Evolutionary conservation across 73 alveolate species (phyloP).

Genomic region (Paramecium sonneborni): DNA sequence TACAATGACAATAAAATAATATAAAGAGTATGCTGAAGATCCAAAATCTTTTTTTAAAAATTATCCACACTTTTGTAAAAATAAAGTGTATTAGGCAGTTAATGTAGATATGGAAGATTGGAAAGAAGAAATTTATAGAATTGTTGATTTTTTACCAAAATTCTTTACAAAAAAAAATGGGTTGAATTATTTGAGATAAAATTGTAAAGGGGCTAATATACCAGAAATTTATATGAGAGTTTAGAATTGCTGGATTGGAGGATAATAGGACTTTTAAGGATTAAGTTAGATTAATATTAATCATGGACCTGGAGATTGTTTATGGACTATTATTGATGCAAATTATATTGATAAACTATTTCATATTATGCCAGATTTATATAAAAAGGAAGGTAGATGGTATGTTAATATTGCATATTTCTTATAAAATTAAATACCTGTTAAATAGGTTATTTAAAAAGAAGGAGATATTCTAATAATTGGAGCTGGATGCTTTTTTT

Average conservation of each 20-base stretch:
- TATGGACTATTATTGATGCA: slow-evolving; percentile 72
- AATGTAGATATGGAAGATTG: slow-evolving; percentile 81
- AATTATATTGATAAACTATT: slow-evolving; percentile 54
- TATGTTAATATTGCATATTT: slow-evolving; percentile 66
- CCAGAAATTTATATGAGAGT: slow-evolving; percentile 80
- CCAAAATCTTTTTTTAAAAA: background rate
- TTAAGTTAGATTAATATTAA: slow-evolving; percentile 72
- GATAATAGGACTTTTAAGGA: slow-evolving; percentile 75
- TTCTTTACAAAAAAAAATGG: slow-evolving; percentile 37
- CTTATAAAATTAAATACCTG: slow-evolving; percentile 64
- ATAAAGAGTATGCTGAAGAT: background rate
- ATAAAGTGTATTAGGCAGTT: slow-evolving; percentile 67
- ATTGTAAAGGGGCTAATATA: slow-evolving; percentile 73
- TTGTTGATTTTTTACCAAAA: slow-evolving; percentile 67
- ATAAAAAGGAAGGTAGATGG: slow-evolving; percentile 74
- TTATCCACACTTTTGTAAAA: background rate
- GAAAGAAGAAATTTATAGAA: slow-evolving; percentile 64
- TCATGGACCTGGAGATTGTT: slow-evolving; percentile 78
- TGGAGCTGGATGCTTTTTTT: slow-evolving; percentile 81
- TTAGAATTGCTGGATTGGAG: slow-evolving; percentile 79
- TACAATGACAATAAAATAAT: background rate
- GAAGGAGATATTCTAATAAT: slow-evolving; percentile 72
- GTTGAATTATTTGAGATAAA: slow-evolving; percentile 71
- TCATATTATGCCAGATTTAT: slow-evolving; percentile 65
- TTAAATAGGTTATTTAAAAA: slow-evolving; percentile 54